phyloP scores from a whole-genome alignment of 2,329 filamentous ascomycete genomes.

The Aspergillus sp. region DNA sequence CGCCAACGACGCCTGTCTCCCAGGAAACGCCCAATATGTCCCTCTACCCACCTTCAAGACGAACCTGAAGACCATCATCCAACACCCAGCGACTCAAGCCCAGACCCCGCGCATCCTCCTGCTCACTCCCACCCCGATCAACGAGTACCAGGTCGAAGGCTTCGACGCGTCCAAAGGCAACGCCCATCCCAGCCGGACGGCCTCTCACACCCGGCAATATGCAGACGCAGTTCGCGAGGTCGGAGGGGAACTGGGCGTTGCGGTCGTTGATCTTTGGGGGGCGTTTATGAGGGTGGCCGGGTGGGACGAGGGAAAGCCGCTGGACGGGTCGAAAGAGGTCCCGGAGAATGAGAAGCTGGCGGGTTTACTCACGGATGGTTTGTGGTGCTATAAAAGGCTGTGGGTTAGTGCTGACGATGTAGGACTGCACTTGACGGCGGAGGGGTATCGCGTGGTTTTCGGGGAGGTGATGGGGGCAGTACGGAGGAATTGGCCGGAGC shows the following conservation, averaged over 20 bases:
- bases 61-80: conserved; percentile 64
- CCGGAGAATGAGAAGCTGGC: conserved; percentile 48
- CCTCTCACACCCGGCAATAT: conserved; percentile 52
- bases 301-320: conserved; percentile 41
- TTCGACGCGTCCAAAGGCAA: conserved; percentile 43
- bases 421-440: conserved; percentile 50
- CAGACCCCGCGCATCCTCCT: conserved; percentile 71
- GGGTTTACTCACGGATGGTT: conserved; percentile 49
- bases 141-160: conserved; percentile 57
- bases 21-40: conserved; percentile 63
- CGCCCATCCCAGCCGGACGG: conserved; percentile 47
- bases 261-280: conserved; percentile 70
- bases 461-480: conserved; percentile 46
- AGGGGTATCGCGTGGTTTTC: conserved; percentile 49
- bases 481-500: conserved; percentile 44
- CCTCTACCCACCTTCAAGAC: conserved; percentile 63
- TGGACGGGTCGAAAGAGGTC: conserved; percentile 50
- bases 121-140: conserved; percentile 67
- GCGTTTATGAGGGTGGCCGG: conserved; percentile 60
- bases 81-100: conserved; percentile 57
- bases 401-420: conserved; percentile 3
- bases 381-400: conserved; percentile 14
- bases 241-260: conserved; percentile 46
- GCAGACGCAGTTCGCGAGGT: conserved; percentile 57
- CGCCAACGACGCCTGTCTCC: conserved; percentile 76